Base-by-base conservation (phyloP, 1,284 basidiomycete species). In the Hypsizygus ulmarius region DNA sequence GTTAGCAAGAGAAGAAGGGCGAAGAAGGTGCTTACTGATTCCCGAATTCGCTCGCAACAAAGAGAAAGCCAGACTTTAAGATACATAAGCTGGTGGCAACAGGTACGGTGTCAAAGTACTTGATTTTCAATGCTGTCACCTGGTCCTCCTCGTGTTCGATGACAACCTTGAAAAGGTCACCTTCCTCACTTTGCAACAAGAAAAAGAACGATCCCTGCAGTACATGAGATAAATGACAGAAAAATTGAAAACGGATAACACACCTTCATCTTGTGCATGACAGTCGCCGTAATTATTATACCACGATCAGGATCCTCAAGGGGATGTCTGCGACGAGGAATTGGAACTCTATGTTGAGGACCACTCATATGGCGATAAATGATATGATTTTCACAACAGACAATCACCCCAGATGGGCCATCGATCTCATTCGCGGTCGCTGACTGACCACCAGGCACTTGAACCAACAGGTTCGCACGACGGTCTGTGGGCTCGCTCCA, bases 251-350 rank as follows among this genome's bases (percentile, higher is more conserved):
- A 10, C 16, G 9, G 33, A 21, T 14, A 12, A 59, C 77, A 46
- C 45, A 91, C 93, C 86, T 92, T 94, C 91, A 97, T 97, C 72
- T 97, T 97, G 78, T 98, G 94, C 93, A 97, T 96, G 44, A 97
- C 94, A 3, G 91, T 91, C 25, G 92, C 75, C 0, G 87, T 87
- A 52, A 98, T 95, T 60, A 97, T 90, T 19, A 95, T 61, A 0
- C 92, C 90, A 50, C 91, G 78, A 29, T 87, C 81, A 18, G 84
- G 74, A 58, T 91, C 87, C 52, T 90, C 88, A 11, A 97, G 69
- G 1, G 93, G 93, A 63, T 94, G 85, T 50, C 79, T 77, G 52
- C 95, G 76, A 40, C 91, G 82, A 15, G 95, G 95, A 53, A 97
- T 98, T 7, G 95, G 93, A 1, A 97, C 82, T 50, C 95, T 87